Base-by-base conservation (phyloP, 768 basidiomycete species). In the Boletus subcaerulescens region DNA sequence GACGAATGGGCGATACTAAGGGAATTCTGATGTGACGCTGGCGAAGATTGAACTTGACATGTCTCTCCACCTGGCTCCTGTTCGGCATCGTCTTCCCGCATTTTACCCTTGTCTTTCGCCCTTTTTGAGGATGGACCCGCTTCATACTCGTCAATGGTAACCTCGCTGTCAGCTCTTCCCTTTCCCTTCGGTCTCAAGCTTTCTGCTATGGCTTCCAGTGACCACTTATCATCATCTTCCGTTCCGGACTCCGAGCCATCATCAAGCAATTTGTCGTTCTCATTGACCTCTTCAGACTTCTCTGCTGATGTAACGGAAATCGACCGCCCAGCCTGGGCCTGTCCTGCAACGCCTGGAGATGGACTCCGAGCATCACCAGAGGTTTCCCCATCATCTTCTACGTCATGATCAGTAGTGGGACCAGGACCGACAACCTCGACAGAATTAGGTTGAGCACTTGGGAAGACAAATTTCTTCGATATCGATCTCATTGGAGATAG, bases 401-500 rank as follows among this genome's bases (percentile, higher is more conserved):
- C 50, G 38, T 42, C 33, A 12, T 32, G 51, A 11, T 33, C n/a
- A 17, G 35, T 26, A 11, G 36, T 11, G 15, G 11, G 3, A 14
- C 35, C 45, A 40, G 48, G 36, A 41, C 39, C 29, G 11, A 20
- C 3, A 24, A 11, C 39, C 5, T 42, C 39, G 4, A 32, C 45
- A 20, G 61, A 38, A n/a, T 20, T 43, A 2, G 62, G 26, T 26
- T 53, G 51, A 15, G 32, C 57, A 20, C n/a, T 45, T 8, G 82
- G 83, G 50, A 83, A 84, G 14, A 76, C 70, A 56, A 84, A 84
- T 43, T 74, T 78, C 49, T 81, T 83, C 52, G 74, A 74, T 35
- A 83, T 70, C 5, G 77, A 79, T 48, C 74, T 72, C 22, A 74
- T 65, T 11, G 83, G 81, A 0, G 72, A 56, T 0, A 84, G 67